phyloP scores from a whole-genome alignment of 2,329 filamentous ascomycete genomes.

The Coniella vitis region DNA sequence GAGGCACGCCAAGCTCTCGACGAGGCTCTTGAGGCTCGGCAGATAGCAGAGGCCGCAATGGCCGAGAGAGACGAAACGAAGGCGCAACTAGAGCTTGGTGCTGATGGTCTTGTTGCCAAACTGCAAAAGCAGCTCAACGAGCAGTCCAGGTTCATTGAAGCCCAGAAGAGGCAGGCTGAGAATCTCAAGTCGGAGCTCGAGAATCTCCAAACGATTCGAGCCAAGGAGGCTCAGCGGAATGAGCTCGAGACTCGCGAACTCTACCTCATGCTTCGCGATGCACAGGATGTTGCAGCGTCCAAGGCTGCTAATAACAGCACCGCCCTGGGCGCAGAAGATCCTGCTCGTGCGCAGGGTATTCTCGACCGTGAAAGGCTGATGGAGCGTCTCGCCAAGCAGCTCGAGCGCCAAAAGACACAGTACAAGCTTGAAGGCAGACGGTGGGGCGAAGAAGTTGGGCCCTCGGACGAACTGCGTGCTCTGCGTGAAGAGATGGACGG shows the following conservation, averaged over 20 bases:
- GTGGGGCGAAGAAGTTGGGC: conserved; percentile 75
- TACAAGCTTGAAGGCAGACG: conserved; percentile 93
- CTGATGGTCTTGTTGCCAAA: conserved; percentile 88
- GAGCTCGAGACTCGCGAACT: conserved; percentile 94
- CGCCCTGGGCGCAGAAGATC: conserved; percentile 56
- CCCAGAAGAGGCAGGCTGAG: conserved; percentile 80
- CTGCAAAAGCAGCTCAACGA: conserved; percentile 92
- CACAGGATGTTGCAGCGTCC: conserved; percentile 90
- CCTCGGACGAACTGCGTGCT: conserved; percentile 86
- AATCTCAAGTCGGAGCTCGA: conserved; percentile 83
- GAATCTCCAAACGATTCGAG: conserved; percentile 75
- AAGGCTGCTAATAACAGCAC: conserved; percentile 57
- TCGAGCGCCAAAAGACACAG: conserved; percentile 95
- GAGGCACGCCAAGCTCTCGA: conserved; percentile 89
- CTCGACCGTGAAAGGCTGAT: conserved; percentile 88
- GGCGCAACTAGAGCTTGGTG: conserved; percentile 80
- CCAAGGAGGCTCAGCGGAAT: conserved; percentile 87
- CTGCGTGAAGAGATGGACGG: conserved; percentile 91
- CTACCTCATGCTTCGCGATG: conserved; percentile 96
- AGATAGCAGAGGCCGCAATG: conserved; percentile 92
- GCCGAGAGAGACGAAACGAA: conserved; percentile 95
- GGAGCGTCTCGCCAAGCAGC: conserved; percentile 88
- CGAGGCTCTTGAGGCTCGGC: conserved; percentile 81
- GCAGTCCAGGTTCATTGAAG: conserved; percentile 82
- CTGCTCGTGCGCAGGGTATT: conserved; percentile 80